Conservation (phyloP, 495 filamentous ascomycete genomes). For the Aeminium ludgeri region DNA sequence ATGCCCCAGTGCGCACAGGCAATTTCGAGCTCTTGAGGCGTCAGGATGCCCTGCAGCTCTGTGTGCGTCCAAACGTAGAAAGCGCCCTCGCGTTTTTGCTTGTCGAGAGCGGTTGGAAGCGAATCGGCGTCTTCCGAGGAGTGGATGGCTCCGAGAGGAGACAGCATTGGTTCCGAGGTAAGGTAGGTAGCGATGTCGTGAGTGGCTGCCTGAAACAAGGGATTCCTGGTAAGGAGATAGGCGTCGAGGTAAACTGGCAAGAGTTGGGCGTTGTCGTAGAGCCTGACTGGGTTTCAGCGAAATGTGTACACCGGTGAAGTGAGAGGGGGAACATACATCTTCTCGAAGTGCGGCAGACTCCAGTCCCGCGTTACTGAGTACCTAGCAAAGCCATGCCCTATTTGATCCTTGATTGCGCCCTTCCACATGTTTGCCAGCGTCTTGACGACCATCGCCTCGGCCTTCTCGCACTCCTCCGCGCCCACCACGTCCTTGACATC, state of each 20-base stretch:
- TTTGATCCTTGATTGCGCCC: constrained; percentile 81
- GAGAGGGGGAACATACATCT: constrained; percentile 41
- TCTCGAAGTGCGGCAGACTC: constrained; percentile 91
- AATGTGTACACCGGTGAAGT: neutral
- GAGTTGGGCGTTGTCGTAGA: constrained; percentile 85
- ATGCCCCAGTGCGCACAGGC: constrained; percentile 78
- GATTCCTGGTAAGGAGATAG: constrained; percentile 52
- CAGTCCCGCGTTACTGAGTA: constrained; percentile 86
- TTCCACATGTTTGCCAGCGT: constrained; percentile 70
- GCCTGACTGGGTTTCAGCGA: constrained; percentile 18
- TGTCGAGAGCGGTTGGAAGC: constrained; percentile 53
- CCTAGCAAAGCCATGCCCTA: constrained; percentile 77
- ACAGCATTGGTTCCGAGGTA: constrained; percentile 46
- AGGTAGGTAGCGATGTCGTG: constrained; percentile 76
- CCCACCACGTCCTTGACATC: constrained; percentile 76
- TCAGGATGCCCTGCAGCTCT: constrained; percentile 68
- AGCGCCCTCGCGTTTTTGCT: constrained; percentile 79
- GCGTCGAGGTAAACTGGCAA: constrained; percentile 77
- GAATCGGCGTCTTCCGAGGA: constrained; percentile 90
- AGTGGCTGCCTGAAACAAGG: constrained; percentile 61
- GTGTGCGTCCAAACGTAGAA: constrained; percentile 90
- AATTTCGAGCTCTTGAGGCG: constrained; percentile 49
- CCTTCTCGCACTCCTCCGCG: constrained; percentile 55
- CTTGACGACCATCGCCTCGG: constrained; percentile 61
- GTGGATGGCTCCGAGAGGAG: constrained; percentile 58